A percentile compares a stretch with the other conserved stretches of the same genome.
Conservation (phyloP, 1,284 basidiomycete genomes). For the Amylostereum areolatum region DNA sequence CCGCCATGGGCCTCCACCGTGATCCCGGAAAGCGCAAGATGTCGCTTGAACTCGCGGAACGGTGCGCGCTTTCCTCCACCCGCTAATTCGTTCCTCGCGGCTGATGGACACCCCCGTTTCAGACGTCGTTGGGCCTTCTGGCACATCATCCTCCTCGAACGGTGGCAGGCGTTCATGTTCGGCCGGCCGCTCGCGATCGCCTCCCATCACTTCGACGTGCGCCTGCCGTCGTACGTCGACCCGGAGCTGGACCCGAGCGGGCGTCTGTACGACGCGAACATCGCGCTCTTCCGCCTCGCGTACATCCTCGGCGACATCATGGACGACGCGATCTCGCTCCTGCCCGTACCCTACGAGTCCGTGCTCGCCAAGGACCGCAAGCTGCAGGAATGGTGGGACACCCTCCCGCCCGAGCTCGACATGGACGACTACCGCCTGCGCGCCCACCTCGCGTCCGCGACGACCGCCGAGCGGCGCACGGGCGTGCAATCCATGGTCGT, state of each 20-base stretch:
- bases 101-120: too few relatives aligned
- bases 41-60: constrained; percentile 59
- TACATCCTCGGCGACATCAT: constrained; percentile 75
- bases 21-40: constrained; percentile 72
- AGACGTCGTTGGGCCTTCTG: constrained; percentile 80
- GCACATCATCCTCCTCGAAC: constrained; percentile 73
- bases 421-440: constrained; percentile 70
- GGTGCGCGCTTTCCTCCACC: too few relatives aligned
- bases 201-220: constrained; percentile 76
- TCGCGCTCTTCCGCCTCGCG: constrained; percentile 69
- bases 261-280: constrained; percentile 61
- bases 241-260: constrained; percentile 53
- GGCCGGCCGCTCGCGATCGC: constrained; percentile 52
- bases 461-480: constrained; percentile 48
- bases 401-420: constrained; percentile 62
- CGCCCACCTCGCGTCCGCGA: constrained; percentile 56
- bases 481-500: constrained; percentile 76
- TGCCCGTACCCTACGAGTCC: constrained; percentile 64
- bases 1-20: constrained; percentile 76
- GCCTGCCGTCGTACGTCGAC: constrained; percentile 60
- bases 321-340: constrained; percentile 73
- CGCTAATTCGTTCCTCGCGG: too few relatives aligned
- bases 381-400: constrained; percentile 66
- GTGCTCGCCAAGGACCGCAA: constrained; percentile 66
- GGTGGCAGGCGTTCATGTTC: constrained; percentile 33